Evolutionary conservation across 2,329 filamentous ascomycete species (phyloP), one percentile per base, ranked within the genome.

Genomic region (Whalleya microplaca): DNA sequence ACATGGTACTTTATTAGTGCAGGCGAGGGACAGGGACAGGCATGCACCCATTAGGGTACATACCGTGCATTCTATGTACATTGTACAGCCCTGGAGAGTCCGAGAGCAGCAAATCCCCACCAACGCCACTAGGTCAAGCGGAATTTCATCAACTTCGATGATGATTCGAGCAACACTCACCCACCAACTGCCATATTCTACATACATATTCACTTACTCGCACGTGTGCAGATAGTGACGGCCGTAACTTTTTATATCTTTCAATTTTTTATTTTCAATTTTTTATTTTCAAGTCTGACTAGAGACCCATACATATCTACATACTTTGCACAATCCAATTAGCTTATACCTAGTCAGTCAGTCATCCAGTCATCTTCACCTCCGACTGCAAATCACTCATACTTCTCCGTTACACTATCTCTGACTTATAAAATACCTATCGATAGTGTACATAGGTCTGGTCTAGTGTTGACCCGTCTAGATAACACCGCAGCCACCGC

Each of bases 151-250:
- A n/a, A n/a, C n/a, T n/a, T 60, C 49, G 37, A 55, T 40, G 54
- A 60, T 60, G 58, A 60, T 57, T 60, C 55, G 43, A 59, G 20
- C 51, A 58, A 58, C 27, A 53, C 48, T 55, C 41, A 53, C 48
- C 9, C 23, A n/a, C n/a, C n/a, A n/a, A n/a, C n/a, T n/a, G n/a
- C n/a, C n/a, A n/a, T 27, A 4, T 27, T 9, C 23, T 45, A 55
- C 57, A 53, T 53, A 49, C 51, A 51, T 53, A 57, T 43, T 21
- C 41, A 41, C 40, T 49, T 53, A 27, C 23, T 4, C 29, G 16
- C 21, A n/a, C 45, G 19, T 51, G 45, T 50, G n/a, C n/a, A n/a
- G n/a, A n/a, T 29, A 8, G 32, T 14, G 32, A 37, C 14, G 32
- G 32, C 32, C 5, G 14, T 27, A 37, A 37, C 32, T 8, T 14